Conservation (phyloP, 441 rosid genomes). For the Erodium trifolium region DNA sequence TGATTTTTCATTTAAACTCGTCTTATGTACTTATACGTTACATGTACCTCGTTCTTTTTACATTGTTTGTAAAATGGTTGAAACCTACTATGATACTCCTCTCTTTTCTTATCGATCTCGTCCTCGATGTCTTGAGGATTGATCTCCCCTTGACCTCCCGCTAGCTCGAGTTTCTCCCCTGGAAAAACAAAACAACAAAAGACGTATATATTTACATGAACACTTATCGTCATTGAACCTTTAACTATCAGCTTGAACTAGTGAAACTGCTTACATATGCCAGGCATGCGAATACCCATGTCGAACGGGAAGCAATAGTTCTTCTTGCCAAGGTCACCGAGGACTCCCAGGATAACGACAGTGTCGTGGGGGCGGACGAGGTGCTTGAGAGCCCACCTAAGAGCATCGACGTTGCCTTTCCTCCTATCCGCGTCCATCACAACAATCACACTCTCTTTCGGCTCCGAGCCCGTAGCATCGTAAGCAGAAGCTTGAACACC, state of each 20-base stretch:
- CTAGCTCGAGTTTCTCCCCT: conserved; percentile 41
- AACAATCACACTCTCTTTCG: conserved; percentile 35
- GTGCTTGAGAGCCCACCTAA: conserved; percentile 43
- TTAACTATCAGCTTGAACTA: too few species aligned
- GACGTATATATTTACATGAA: too few species aligned
- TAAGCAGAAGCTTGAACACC: not conserved
- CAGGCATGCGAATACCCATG: conserved; percentile 29
- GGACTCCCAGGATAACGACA: conserved; percentile 36
- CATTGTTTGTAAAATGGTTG: conserved; percentile 39
- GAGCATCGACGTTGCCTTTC: conserved; percentile 30
- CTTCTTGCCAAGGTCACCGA: conserved; percentile 27
- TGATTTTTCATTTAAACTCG: too few species aligned
- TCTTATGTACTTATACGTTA: not conserved
- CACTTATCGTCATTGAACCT: not conserved
- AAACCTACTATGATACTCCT: conserved; percentile 28
- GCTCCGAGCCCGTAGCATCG: not conserved
- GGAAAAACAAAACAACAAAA: not conserved
- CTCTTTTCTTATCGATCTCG: conserved; percentile 38
- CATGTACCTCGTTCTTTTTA: conserved; percentile 34
- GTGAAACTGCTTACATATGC: conserved; percentile 24
- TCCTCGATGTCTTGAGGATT: conserved; percentile 33
- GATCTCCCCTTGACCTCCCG: conserved; percentile 31
- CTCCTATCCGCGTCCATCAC: conserved; percentile 35
- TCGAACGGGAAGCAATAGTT: conserved; percentile 32
- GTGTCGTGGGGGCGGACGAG: conserved; percentile 33